Conservation (phyloP, 805 yeast species). For the Yarrowia phangngaensis region DNA sequence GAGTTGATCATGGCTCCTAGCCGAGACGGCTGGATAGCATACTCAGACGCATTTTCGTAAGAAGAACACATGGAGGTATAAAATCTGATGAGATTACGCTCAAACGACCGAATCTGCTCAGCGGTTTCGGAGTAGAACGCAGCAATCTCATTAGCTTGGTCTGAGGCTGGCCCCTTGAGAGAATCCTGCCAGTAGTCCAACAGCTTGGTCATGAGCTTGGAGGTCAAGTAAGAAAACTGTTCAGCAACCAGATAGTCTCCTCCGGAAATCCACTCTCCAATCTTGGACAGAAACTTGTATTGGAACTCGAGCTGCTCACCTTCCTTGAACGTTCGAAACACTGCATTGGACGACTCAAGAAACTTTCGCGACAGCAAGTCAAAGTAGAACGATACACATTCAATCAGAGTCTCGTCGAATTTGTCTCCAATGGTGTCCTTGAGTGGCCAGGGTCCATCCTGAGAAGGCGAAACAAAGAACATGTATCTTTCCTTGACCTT, state of each 20-base stretch:
- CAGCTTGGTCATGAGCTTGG: constrained; percentile 64
- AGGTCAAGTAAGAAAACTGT: constrained; percentile 62
- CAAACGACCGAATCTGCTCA: constrained; percentile 47
- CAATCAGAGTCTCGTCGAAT: constrained; percentile 64
- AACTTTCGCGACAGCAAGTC: constrained; percentile 70
- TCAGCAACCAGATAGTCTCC: constrained; percentile 79
- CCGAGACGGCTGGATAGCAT: constrained; percentile 35
- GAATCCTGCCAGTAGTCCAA: constrained; percentile 70
- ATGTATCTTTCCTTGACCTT: constrained; percentile 65
- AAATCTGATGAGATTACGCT: constrained; percentile 79
- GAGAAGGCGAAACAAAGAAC: constrained; percentile 49
- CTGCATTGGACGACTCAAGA: constrained; percentile 59
- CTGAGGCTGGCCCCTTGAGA: constrained; percentile 55
- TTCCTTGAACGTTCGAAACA: constrained; percentile 81
- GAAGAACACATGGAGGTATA: constrained; percentile 56
- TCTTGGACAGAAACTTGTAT: constrained; percentile 71
- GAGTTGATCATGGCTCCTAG: constrained; percentile 51
- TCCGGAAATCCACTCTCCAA: constrained; percentile 74
- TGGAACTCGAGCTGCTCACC: constrained; percentile 83
- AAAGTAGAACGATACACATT: constrained; percentile 69
- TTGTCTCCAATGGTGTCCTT: constrained; percentile 59
- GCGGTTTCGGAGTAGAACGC: constrained; percentile 48
- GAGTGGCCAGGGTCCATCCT: constrained; percentile 68
- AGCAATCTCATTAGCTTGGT: constrained; percentile 44
- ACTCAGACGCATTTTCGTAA: constrained; percentile 65